Percentiles rank a stretch among this genome's conserved stretches.
Conservation (phyloP, 805 yeast species). For the Phaffomyces thermotolerans region DNA sequence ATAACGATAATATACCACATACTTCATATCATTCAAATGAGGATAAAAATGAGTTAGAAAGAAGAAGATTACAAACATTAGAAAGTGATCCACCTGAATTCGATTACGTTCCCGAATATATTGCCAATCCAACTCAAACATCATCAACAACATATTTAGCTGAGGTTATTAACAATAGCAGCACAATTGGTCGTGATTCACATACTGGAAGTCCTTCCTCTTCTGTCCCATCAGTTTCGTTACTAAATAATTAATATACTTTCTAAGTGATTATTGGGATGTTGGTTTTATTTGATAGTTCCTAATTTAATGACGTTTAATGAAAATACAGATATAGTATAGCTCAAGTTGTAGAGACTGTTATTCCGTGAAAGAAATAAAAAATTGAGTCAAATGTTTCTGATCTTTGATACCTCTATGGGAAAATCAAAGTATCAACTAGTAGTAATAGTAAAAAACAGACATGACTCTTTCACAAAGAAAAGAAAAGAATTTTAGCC, state of each 20-base stretch:
- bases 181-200: neutral
- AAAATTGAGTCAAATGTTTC: too few species aligned
- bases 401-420: too few species aligned
- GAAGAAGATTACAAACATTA: conserved; percentile 27
- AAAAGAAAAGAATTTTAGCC: too few species aligned
- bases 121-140: conserved; percentile 1
- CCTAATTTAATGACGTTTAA: too few species aligned
- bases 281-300: neutral
- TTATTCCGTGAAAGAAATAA: too few species aligned
- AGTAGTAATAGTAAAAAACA: too few species aligned
- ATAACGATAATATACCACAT: neutral
- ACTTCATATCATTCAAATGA: neutral
- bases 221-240: neutral
- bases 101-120: conserved; percentile 23
- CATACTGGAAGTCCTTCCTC: conserved; percentile 1
- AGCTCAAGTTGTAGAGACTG: too few species aligned
- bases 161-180: neutral
- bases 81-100: conserved; percentile 37
- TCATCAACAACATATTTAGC: neutral
- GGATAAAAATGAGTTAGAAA: conserved; percentile 37
- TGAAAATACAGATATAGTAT: too few species aligned
- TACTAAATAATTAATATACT: conserved; percentile 4
- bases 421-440: too few species aligned
- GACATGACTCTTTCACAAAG: too few species aligned
- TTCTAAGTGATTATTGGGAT: neutral